Percentiles rank a stretch among this genome's conserved stretches.
Conservation (phyloP, 768 basidiomycete species). For the Favolaschia claudopus region DNA sequence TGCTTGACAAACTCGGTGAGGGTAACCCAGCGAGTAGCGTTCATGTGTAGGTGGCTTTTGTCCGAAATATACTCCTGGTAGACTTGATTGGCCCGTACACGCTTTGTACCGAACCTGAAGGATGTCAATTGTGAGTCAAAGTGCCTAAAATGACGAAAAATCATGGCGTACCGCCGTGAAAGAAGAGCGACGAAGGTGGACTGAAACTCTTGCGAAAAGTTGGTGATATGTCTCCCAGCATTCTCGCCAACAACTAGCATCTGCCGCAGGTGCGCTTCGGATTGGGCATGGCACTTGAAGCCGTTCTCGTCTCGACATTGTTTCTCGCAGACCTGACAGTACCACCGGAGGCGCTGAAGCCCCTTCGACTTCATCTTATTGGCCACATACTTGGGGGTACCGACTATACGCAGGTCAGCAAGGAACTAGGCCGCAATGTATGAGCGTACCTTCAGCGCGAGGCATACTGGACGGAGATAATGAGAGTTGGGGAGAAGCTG, state of each 20-base stretch:
- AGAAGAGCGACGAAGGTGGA: slow-evolving; percentile 91
- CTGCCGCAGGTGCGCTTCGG: slow-evolving; percentile 91
- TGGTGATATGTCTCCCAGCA: slow-evolving; percentile 89
- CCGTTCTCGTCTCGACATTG: slow-evolving; percentile 99
- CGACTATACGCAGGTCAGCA: slow-evolving; percentile 54
- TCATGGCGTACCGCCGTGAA: slow-evolving; percentile 72
- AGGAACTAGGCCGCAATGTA: not conserved
- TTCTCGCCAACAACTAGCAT: slow-evolving; percentile 98
- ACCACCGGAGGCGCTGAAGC: slow-evolving; percentile 95
- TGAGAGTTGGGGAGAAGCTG: slow-evolving; percentile 16
- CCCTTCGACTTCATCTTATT: slow-evolving; percentile 99
- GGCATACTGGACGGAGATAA: slow-evolving; percentile 61
- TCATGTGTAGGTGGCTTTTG: slow-evolving; percentile 97
- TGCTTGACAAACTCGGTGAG: slow-evolving; percentile 95
- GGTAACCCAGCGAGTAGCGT: slow-evolving; percentile 96
- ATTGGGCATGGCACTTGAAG: slow-evolving; percentile 93
- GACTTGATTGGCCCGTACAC: slow-evolving; percentile 92
- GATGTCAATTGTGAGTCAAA: not conserved
- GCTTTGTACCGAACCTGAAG: slow-evolving; percentile 87
- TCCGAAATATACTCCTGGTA: slow-evolving; percentile 99
- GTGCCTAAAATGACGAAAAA: not conserved
- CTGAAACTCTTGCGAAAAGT: slow-evolving; percentile 90
- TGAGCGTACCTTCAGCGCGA: slow-evolving; percentile 75
- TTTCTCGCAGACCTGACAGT: slow-evolving; percentile 99
- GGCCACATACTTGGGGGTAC: slow-evolving; percentile 88